phyloP scores from a whole-genome alignment of 495 filamentous ascomycete species.

The Xylaria acuta region DNA sequence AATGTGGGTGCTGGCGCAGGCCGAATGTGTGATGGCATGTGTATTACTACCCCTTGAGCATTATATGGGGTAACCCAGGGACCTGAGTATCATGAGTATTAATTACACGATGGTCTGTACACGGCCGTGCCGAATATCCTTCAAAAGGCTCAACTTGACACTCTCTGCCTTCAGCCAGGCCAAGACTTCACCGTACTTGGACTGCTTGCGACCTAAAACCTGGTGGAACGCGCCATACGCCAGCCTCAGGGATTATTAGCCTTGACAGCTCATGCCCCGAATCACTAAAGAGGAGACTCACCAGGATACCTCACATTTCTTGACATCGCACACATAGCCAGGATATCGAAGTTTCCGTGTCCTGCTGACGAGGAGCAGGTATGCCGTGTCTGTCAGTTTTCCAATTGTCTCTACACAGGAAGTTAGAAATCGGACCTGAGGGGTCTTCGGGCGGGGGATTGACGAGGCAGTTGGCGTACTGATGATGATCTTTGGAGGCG shows the following conservation, averaged over 20 bases:
- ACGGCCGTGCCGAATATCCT: constrained; percentile 35
- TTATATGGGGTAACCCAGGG: neutral
- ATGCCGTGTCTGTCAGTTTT: constrained; percentile 69
- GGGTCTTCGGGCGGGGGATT: neutral
- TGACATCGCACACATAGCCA: constrained; percentile 64
- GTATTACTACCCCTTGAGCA: neutral
- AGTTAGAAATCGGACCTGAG: neutral
- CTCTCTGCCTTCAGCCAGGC: constrained; percentile 64
- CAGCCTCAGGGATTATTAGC: constrained; percentile 51
- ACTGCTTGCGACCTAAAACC: constrained; percentile 72
- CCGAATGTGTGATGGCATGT: neutral
- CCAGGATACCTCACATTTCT: constrained; percentile 72
- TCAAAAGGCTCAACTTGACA: constrained; percentile 35
- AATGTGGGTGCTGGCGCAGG: neutral
- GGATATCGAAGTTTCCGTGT: constrained; percentile 52
- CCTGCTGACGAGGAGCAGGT: constrained; percentile 67
- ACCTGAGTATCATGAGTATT: neutral
- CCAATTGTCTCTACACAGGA: constrained; percentile 64
- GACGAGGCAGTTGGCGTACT: constrained; percentile 51
- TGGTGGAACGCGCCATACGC: constrained; percentile 68
- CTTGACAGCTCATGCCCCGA: neutral
- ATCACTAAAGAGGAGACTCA: constrained; percentile 41
- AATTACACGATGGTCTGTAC: constrained; percentile 28
- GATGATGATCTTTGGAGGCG: constrained; percentile 61
- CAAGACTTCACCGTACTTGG: constrained; percentile 64